Evolutionary conservation across 23 red algal species (phyloP), one percentile per base, ranked within the genome.

Genomic region (Gracilariopsis chorda): DNA sequence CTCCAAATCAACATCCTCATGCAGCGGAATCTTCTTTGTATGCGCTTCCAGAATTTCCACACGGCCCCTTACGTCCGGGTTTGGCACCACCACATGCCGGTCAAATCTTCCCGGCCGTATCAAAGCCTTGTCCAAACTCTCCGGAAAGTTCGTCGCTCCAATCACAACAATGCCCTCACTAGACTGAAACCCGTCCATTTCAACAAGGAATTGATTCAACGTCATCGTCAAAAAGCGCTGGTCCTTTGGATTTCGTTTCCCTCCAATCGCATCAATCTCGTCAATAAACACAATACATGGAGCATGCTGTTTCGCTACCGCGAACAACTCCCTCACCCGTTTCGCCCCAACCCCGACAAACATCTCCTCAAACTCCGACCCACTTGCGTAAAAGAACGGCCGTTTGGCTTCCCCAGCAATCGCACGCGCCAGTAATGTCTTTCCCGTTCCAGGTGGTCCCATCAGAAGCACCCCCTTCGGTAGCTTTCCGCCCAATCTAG

Each of bases 291-390:
- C 83, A 51, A 99, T 99, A 90, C 97, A 99, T 9, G 97, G 97
- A 24, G 97, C 83, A 62, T 80, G 60, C 42, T 94, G 92, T 76
- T 99, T 99, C 23, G 97, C 97, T 1, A 91, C 93, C 20, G 86
- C 79, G 84, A 99, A 99, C 65, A 99, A 83, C 53, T 99, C 97
- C 19, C 97, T 86, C 13, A 99, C 93, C 27, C 97, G 84, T 29
- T 94, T 92, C 1, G 97, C 97, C 10, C 97, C 97, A 1, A 99
- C 97, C 24, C 97, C 97, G 0, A 99, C 97, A 91, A 96, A 99
- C 97, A 99, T 99, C 70, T 99, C 97, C 62, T 99, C 97, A 85
- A 99, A 99, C 48, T 96, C 97, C 16, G 92, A 95, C n/a, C 97
- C 97, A 37, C 73, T 86, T 62, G 97, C 97, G 80, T 96, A 99